Evolutionary conservation across 2,329 filamentous ascomycete genomes (phyloP).

Genomic region (Dactylella cylindrospora): DNA sequence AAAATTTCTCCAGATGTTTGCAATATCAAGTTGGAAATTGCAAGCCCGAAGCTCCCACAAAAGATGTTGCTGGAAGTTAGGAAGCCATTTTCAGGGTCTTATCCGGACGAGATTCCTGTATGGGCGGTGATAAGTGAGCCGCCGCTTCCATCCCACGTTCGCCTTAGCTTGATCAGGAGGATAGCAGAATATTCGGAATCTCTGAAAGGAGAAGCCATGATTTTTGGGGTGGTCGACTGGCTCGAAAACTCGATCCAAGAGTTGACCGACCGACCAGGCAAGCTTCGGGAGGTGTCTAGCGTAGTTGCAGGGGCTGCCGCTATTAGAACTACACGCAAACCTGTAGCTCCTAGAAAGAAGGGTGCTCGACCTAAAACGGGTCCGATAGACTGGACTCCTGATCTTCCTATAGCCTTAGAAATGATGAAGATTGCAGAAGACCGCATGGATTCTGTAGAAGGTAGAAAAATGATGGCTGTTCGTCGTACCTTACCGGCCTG

Average conservation of each 20-base stretch:
- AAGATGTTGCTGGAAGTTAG: constrained; percentile 52
- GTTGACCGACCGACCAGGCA: constrained; percentile 84
- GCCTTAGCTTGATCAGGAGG: constrained; percentile 80
- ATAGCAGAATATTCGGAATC: constrained; percentile 71
- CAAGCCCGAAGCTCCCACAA: constrained; percentile 50
- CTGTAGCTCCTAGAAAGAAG: constrained; percentile 46
- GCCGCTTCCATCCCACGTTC: constrained; percentile 83
- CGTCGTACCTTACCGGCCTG: constrained; percentile 81
- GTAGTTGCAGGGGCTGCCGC: constrained; percentile 65
- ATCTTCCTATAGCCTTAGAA: constrained; percentile 61
- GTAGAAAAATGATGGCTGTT: constrained; percentile 73
- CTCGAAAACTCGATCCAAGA: constrained; percentile 77
- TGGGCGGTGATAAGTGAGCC: constrained; percentile 60
- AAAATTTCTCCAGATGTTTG: constrained; percentile 65
- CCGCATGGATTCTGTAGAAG: constrained; percentile 52
- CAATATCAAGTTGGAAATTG: constrained; percentile 64
- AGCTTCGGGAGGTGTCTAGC: constrained; percentile 77
- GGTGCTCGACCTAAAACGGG: constrained; percentile 55
- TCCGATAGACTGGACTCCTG: constrained; percentile 65
- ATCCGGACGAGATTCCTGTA: constrained; percentile 68
- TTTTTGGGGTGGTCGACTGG: constrained; percentile 90
- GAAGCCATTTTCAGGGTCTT: constrained; percentile 65
- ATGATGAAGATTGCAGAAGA: constrained; percentile 53
- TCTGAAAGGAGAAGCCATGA: constrained; percentile 80
- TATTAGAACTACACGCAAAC: constrained; percentile 47